phyloP scores from a whole-genome alignment of 352 stramenopile genomes.

The Globisporangium takayamanum region DNA sequence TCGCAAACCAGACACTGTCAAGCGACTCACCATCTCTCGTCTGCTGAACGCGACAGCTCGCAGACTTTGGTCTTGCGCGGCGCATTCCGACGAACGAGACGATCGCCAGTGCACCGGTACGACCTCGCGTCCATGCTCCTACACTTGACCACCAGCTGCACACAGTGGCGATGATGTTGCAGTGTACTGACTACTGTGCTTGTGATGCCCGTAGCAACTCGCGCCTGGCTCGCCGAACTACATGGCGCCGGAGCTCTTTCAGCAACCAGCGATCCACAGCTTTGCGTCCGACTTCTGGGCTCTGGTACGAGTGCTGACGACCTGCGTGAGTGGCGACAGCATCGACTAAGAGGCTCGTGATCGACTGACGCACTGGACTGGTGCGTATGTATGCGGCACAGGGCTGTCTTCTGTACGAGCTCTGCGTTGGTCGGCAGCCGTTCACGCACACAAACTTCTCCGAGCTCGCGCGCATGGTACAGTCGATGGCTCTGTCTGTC shows the following conservation, averaged over 20 bases:
- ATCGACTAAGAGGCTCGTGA: background rate
- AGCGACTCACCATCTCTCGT: background rate
- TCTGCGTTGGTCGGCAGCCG: slow-evolving; percentile 53
- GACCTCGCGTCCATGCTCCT: background rate
- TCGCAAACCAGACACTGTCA: background rate
- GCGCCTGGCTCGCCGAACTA: slow-evolving; percentile 81
- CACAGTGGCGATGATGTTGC: background rate
- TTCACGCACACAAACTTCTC: slow-evolving; percentile 74
- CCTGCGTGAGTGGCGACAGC: background rate
- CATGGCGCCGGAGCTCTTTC: slow-evolving; percentile 91
- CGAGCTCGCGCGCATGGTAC: slow-evolving; percentile 62
- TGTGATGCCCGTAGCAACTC: slow-evolving; percentile 23
- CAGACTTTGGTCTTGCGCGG: slow-evolving; percentile 86
- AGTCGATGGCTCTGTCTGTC: background rate
- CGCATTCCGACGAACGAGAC: slow-evolving; percentile 66
- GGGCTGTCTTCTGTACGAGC: slow-evolving; percentile 78
- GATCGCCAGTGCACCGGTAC: slow-evolving; percentile 24
- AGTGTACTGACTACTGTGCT: background rate
- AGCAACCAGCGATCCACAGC: slow-evolving; percentile 73
- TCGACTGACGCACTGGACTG: background rate
- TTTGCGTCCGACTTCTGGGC: slow-evolving; percentile 89
- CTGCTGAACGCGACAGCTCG: slow-evolving; percentile 31
- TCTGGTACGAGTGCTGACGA: slow-evolving; percentile 28
- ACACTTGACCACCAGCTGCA: too few species aligned
- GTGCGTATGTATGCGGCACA: slow-evolving; percentile 10